phyloP scores from a whole-genome alignment of 140 eudicot species.

The Oenanthe javanica region DNA sequence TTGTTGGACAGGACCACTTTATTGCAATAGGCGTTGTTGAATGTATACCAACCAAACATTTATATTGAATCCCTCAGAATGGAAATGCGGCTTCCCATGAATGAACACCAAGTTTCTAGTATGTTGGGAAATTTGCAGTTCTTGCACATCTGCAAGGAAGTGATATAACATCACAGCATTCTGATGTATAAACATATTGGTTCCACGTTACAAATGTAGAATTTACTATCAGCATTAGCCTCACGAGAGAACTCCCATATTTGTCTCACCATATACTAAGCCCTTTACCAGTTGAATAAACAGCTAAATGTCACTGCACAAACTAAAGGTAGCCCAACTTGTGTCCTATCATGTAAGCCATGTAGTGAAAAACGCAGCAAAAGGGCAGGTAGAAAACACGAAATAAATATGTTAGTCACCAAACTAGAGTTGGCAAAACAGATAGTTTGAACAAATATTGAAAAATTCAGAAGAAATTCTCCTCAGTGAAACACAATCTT shows the following conservation, averaged over 20 bases:
- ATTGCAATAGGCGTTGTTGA: background rate
- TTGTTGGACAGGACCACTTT: background rate
- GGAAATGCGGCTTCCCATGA: background rate
- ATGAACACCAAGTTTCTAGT: background rate
- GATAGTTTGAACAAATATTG: constrained; percentile 41
- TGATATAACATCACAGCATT: no score
- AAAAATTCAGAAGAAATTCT: constrained; percentile 40
- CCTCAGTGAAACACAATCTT: constrained; percentile 44
- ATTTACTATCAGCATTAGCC: constrained; percentile 38
- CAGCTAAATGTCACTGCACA: constrained; percentile 30
- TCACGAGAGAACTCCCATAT: no score
- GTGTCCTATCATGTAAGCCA: constrained; percentile 23
- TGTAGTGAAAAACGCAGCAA: constrained; percentile 34
- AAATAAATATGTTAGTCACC: constrained; percentile 21
- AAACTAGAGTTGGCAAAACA: constrained; percentile 73
- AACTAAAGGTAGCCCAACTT: constrained; percentile 24
- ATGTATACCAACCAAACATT: background rate
- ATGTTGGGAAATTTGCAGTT: background rate
- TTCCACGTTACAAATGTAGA: background rate
- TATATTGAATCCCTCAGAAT: background rate
- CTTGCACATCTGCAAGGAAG: background rate
- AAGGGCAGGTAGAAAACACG: constrained; percentile 22
- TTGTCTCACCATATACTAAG: constrained; percentile 67
- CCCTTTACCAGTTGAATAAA: constrained; percentile 48
- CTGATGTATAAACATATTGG: background rate